Conservation (phyloP, 306 rosid genomes). For the Vicia sativa region DNA sequence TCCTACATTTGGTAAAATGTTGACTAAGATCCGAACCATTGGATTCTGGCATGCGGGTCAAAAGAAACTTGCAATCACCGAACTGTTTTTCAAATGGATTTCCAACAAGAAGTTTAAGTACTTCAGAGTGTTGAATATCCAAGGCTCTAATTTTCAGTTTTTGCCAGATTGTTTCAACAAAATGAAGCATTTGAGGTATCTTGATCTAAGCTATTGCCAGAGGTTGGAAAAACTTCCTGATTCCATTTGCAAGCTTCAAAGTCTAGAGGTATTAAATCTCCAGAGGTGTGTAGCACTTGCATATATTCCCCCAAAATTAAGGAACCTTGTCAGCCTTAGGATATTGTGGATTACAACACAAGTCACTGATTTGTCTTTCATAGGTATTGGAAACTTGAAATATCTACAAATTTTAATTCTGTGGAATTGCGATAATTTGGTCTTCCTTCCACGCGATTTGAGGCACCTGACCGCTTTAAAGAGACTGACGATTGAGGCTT, state of each 20-base stretch:
- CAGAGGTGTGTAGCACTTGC: conserved; percentile 29
- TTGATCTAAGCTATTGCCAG: conserved; percentile 39
- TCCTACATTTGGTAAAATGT: conserved; percentile 14
- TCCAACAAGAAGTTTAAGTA: conserved; percentile 38
- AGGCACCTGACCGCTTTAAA: conserved; percentile 25
- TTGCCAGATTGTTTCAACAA: conserved; percentile 38
- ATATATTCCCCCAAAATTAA: conserved; percentile 20
- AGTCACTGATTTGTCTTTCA: conserved; percentile 19
- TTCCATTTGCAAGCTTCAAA: conserved; percentile 40
- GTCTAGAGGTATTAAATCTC: conserved; percentile 30
- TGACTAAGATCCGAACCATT: conserved; percentile 24
- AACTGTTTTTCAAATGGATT: conserved; percentile 31
- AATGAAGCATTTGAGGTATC: conserved; percentile 42
- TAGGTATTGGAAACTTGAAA: conserved; percentile 18
- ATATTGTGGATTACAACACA: conserved; percentile 35
- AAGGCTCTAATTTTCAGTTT: conserved; percentile 29
- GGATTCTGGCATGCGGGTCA: conserved; percentile 39
- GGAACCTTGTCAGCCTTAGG: conserved; percentile 36
- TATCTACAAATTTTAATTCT: conserved; percentile 31
- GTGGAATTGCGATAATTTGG: conserved; percentile 34
- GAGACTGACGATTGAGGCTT: conserved; percentile 25
- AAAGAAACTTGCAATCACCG: conserved; percentile 22
- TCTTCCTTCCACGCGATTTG: conserved; percentile 35
- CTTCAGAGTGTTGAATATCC: conserved; percentile 37
- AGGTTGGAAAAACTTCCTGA: conserved; percentile 38